phyloP scores from a whole-genome alignment of 2,329 filamentous ascomycete species.

The Neonectria hederae region DNA sequence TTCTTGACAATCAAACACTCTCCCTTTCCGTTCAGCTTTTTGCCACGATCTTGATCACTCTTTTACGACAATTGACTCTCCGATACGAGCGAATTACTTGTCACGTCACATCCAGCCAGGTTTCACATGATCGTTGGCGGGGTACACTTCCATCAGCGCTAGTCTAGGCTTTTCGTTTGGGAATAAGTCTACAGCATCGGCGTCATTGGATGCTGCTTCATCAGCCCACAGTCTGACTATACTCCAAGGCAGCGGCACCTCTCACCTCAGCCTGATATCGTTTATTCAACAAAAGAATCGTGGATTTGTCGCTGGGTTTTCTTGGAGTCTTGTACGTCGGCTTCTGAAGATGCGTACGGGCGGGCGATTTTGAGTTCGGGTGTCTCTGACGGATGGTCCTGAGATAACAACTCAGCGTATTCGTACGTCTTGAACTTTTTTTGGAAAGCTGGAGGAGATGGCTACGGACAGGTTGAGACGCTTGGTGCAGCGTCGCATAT shows the following conservation, averaged over 20 bases:
- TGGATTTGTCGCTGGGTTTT: not conserved
- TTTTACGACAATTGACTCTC: not conserved
- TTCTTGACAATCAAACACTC: not conserved
- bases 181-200: not conserved
- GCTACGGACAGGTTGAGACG: slow-evolving; percentile 11
- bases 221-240: slow-evolving; percentile 20
- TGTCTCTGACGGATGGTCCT: not conserved
- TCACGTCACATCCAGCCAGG: not conserved
- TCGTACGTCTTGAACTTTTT: not conserved
- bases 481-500: slow-evolving; percentile 8
- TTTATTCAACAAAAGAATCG: not conserved
- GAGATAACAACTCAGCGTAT: not conserved
- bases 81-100: not conserved
- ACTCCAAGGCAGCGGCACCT: not conserved
- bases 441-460: not conserved
- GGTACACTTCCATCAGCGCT: slow-evolving; percentile 18
- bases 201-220: slow-evolving; percentile 5
- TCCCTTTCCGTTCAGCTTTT: not conserved
- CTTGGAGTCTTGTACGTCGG: not conserved
- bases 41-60: not conserved
- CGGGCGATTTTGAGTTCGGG: slow-evolving; percentile 2
- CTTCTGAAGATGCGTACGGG: slow-evolving; percentile 10
- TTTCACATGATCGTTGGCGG: slow-evolving; percentile 17
- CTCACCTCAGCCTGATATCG: slow-evolving; percentile 1
- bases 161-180: no score